Conservation (phyloP, 1,284 basidiomycete genomes). For the Austropuccinia psidii region DNA sequence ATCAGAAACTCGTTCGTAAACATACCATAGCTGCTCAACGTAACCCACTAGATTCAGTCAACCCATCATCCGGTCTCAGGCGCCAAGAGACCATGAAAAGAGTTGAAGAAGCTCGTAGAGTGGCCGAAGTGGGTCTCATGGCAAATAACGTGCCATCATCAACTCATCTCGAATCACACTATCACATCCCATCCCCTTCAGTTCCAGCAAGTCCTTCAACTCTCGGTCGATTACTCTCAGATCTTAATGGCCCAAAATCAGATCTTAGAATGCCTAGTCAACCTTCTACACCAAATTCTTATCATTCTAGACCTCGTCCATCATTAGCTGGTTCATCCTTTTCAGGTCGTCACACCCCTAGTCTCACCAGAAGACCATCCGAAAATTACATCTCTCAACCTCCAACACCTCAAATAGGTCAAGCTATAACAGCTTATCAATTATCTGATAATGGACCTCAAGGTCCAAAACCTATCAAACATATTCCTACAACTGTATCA, state of each 20-base stretch:
- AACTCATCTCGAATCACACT: background rate
- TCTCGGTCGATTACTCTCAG: too few relatives aligned
- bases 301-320: background rate
- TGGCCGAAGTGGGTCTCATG: background rate
- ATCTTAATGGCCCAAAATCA: too few relatives aligned
- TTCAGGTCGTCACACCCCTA: background rate
- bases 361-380: background rate
- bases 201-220: too few relatives aligned
- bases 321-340: background rate
- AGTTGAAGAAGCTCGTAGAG: conserved; percentile 10
- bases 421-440: background rate
- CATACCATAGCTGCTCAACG: conserved; percentile 61
- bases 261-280: background rate
- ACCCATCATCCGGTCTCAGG: background rate
- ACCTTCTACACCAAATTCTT: background rate
- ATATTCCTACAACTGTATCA: background rate
- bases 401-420: background rate
- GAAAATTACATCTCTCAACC: background rate
- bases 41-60: background rate
- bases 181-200: background rate
- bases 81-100: conserved; percentile 1
- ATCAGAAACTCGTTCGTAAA: conserved; percentile 68
- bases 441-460: conserved; percentile 2
- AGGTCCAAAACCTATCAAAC: too few relatives aligned
- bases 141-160: too few relatives aligned